These are phyloP conservation scores for Fonsecaea pedrosoi DNA, from an alignment of 2,329 filamentous ascomycete genomes.

Conservation along the genomic window DNA sequence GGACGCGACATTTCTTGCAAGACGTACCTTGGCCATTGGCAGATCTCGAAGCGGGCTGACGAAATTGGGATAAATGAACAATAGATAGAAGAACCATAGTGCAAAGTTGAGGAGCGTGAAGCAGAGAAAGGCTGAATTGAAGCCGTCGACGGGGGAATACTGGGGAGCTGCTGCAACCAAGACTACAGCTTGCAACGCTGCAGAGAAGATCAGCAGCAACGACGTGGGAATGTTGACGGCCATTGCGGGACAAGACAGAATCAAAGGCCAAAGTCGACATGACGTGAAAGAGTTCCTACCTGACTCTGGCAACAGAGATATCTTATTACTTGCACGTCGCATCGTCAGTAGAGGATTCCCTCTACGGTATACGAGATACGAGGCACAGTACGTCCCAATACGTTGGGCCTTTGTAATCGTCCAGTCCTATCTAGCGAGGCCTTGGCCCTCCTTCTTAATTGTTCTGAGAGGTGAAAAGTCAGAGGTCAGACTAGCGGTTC, in stretches of 20 bases:
- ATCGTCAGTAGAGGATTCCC: no score
- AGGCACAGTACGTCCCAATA: no score
- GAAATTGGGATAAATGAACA: constrained; percentile 63
- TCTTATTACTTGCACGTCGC: neutral
- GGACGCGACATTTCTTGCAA: neutral
- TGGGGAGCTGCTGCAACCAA: neutral
- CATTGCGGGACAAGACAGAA: neutral
- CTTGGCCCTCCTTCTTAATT: no score
- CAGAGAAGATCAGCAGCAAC: constrained; percentile 6
- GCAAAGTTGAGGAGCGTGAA: constrained; percentile 27
- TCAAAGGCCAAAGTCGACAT: neutral
- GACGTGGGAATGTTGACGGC: constrained; percentile 8
- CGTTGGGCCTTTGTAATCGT: no score
- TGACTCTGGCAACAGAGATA: neutral
- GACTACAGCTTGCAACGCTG: constrained; percentile 6
- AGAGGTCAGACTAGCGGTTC: no score
- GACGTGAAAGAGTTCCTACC: neutral
- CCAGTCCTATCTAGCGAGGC: no score
- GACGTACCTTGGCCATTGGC: constrained; percentile 56
- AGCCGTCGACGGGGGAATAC: neutral
- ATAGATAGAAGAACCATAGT: constrained; percentile 41
- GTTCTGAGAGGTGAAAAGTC: no score
- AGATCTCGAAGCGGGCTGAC: constrained; percentile 65
- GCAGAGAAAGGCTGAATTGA: constrained; percentile 5
- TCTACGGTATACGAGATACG: no score